These are phyloP conservation scores for Penicillium frequentans DNA, from an alignment of 2,329 filamentous ascomycete species.

Conservation along the genomic window DNA sequence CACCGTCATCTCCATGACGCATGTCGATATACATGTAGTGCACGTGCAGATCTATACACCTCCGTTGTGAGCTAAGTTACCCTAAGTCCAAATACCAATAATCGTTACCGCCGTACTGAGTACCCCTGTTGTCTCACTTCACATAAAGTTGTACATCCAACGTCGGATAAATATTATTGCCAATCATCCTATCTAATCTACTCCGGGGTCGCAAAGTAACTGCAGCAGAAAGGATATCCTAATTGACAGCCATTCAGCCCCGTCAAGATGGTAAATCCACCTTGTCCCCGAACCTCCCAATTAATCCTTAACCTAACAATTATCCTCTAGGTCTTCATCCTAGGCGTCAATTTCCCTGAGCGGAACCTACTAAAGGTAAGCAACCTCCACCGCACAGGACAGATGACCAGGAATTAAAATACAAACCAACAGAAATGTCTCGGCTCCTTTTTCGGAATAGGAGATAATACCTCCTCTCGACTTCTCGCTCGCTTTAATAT, in stretches of 20 bases:
- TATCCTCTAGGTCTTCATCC: constrained; percentile 69
- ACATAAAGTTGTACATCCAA: background rate
- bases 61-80: background rate
- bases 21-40: background rate
- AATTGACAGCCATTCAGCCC: constrained; percentile 10
- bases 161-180: constrained; percentile 37
- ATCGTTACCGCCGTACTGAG: background rate
- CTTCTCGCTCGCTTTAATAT: constrained; percentile 90
- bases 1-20: background rate
- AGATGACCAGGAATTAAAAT: constrained; percentile 8
- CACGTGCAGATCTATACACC: background rate
- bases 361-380: constrained; percentile 77
- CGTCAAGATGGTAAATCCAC: constrained; percentile 32
- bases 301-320: background rate
- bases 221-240: constrained; percentile 6
- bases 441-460: constrained; percentile 82
- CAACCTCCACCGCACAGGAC: constrained; percentile 8
- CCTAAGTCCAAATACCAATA: background rate
- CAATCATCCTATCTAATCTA: constrained; percentile 18
- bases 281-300: background rate
- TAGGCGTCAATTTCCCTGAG: constrained; percentile 84
- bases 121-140: background rate
- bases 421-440: constrained; percentile 53
- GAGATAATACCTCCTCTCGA: constrained; percentile 65
- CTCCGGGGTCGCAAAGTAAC: constrained; percentile 5